Evolutionary conservation across 2,329 filamentous ascomycete species (phyloP).

Genomic region (Lasiodiplodia sp.): DNA sequence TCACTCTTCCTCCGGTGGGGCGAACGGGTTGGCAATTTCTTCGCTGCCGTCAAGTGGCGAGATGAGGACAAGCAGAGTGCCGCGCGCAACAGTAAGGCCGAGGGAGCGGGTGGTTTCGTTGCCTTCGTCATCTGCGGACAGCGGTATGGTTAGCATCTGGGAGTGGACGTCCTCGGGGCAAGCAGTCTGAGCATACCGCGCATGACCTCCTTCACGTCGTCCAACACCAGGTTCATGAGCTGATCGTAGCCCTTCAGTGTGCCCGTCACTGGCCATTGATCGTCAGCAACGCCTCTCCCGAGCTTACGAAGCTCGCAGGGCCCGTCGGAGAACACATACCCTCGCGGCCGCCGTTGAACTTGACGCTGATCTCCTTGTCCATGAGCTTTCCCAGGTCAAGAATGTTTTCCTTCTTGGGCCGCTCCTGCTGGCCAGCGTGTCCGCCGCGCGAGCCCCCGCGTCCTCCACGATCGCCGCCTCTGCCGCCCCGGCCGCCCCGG

Average conservation of each 20-base stretch:
- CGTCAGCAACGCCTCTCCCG: conserved; percentile 19
- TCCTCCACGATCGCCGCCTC: conserved; percentile 38
- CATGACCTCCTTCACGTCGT: conserved; percentile 90
- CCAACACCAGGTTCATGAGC: conserved; percentile 96
- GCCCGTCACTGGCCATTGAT: conserved; percentile 72
- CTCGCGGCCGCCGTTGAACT: conserved; percentile 94
- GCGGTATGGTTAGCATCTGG: background rate
- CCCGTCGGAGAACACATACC: conserved; percentile 59
- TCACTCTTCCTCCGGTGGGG: conserved; percentile 71
- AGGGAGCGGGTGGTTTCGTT: conserved; percentile 83
- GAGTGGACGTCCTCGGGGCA: background rate
- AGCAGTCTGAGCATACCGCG: conserved; percentile 66
- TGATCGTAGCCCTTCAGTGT: conserved; percentile 95
- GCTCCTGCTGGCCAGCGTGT: conserved; percentile 60
- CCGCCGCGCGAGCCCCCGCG: conserved; percentile 35
- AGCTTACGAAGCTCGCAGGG: conserved; percentile 4
- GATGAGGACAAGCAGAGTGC: conserved; percentile 90
- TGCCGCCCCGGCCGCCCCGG: conserved; percentile 50
- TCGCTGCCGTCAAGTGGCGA: conserved; percentile 94
- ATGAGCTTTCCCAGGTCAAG: conserved; percentile 94
- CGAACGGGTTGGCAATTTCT: conserved; percentile 93
- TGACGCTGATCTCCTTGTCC: conserved; percentile 94
- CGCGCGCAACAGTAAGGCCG: conserved; percentile 85
- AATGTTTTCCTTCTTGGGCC: conserved; percentile 98
- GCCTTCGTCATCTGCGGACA: conserved; percentile 80